Evolutionary conservation across 441 rosid species (phyloP), one percentile per base, ranked within the genome.

Genomic region (Jatropha multifida): DNA sequence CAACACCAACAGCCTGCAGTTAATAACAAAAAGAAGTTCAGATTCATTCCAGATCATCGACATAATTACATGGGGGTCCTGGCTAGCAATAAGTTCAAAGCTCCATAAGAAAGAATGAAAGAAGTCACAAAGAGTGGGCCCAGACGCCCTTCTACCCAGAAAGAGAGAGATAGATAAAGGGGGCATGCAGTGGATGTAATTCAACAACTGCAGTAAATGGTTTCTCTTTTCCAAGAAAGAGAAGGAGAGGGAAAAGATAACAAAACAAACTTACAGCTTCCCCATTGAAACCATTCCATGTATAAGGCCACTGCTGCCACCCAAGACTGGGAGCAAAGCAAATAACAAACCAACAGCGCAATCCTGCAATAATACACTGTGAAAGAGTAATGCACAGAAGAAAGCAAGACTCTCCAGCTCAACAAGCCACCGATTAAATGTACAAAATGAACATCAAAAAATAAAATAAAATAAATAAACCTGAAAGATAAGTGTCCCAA

Each of bases 401-500:
- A 55, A 68, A 75, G 49, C 74, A 56, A 76, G 66, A 46, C 59
- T 56, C 68, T 74, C 78, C 55, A 62, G 42, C 71, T 71, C 51
- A 77, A 76, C 18, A 46, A 61, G 65, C 54, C 60, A 80, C 70
- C 42, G 49, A 69, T 9, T n/a, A 17, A 65, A 69, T 67, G 55
- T 52, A 20, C 69, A 72, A 68, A 64, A 70, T 44, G 72, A 74
- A 49, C 41, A 32, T 73, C 15, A 20, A 27, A 73, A 62, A 66
- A 11, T 44, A 44, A 40, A 63, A 54, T 48, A 60, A 70, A 77
- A 83, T 10, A 4, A 59, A 4, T 44, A 69, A 82, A 94, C 99
- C 99, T 94, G 99, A 84, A 96, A 90, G 77, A 96, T 94, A 78
- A 96, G 94, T 27, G 97, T 96, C 73, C 98, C 99, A 42, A 96